A percentile compares a stretch with the other conserved stretches of the same genome.
Evolutionary conservation across 1,284 basidiomycete genomes (phyloP).

Genomic region (Leccinum pseudoinsigne): DNA sequence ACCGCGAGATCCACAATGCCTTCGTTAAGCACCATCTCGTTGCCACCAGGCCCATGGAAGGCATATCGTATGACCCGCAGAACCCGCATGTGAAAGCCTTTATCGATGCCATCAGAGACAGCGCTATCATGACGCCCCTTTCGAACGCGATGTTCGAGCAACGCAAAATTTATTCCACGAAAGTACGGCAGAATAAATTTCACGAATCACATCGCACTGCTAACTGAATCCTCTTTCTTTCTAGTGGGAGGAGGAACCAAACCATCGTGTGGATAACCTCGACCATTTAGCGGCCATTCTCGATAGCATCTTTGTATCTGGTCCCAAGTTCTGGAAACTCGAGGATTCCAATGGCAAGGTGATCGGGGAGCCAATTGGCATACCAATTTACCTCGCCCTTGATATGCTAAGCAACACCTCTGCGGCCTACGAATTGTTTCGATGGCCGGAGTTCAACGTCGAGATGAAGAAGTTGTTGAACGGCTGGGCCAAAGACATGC

Average conservation of each 20-base stretch:
- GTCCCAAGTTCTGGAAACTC: conserved; percentile 11
- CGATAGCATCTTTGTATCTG: conserved; percentile 9
- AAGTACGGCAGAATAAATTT: conserved; percentile 5
- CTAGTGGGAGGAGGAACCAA: conserved; percentile 3
- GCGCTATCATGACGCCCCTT: not conserved
- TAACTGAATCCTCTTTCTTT: not conserved
- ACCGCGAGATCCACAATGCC: too few relatives aligned
- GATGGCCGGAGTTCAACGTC: not conserved
- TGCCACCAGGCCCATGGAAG: too few relatives aligned
- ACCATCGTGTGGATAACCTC: conserved; percentile 2
- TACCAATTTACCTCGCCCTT: conserved; percentile 23
- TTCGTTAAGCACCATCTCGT: too few relatives aligned
- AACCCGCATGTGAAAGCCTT: too few relatives aligned
- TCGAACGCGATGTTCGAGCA: conserved; percentile 14
- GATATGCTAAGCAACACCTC: conserved; percentile 29
- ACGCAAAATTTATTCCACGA: conserved; percentile 3
- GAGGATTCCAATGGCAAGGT: conserved; percentile 3
- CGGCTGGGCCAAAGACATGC: conserved; percentile 13
- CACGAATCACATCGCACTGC: too few relatives aligned
- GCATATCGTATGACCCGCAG: too few relatives aligned
- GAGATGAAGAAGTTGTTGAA: conserved; percentile 7
- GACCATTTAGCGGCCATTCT: conserved; percentile 11
- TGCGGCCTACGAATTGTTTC: conserved; percentile 24
- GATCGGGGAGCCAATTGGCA: conserved; percentile 21
- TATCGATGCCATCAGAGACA: too few relatives aligned